phyloP scores from a whole-genome alignment of 2,329 filamentous ascomycete genomes.

The Cercospora berteroae region DNA sequence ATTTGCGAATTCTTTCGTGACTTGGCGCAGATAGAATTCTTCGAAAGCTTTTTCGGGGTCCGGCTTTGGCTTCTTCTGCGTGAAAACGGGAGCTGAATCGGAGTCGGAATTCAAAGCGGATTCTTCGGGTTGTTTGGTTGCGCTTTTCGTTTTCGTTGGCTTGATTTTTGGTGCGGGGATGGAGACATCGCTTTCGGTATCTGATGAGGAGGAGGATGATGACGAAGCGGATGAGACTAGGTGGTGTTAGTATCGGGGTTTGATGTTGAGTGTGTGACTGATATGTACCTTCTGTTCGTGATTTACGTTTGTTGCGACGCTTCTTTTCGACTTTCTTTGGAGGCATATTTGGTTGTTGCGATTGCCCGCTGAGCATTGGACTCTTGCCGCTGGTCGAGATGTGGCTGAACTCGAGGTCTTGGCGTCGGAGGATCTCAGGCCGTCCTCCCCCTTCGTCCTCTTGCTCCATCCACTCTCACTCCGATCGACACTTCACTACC shows the following conservation, averaged over 20 bases:
- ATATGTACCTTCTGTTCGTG: constrained; percentile 29
- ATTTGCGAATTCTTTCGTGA: constrained; percentile 69
- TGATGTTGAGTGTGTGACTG: background rate
- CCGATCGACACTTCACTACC: background rate
- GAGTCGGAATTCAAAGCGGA: background rate
- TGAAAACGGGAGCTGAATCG: constrained; percentile 2
- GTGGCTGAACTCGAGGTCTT: background rate
- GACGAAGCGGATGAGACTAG: constrained; percentile 22
- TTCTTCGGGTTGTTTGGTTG: background rate
- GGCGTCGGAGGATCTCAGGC: background rate
- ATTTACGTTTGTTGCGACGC: constrained; percentile 30
- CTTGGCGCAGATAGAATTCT: constrained; percentile 66
- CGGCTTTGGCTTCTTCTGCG: constrained; percentile 10
- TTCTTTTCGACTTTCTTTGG: constrained; percentile 26
- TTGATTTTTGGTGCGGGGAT: constrained; percentile 2
- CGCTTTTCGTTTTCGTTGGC: background rate
- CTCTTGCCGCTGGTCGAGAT: background rate
- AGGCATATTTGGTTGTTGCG: constrained; percentile 17
- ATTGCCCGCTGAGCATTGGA: background rate
- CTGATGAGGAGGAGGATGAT: constrained; percentile 23
- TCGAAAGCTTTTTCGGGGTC: constrained; percentile 49
- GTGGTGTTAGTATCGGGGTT: background rate
- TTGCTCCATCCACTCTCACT: background rate
- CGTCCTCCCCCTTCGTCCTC: background rate
- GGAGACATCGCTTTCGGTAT: constrained; percentile 18